phyloP scores from a whole-genome alignment of 2,329 filamentous ascomycete genomes.

The Exophiala bonariae region DNA sequence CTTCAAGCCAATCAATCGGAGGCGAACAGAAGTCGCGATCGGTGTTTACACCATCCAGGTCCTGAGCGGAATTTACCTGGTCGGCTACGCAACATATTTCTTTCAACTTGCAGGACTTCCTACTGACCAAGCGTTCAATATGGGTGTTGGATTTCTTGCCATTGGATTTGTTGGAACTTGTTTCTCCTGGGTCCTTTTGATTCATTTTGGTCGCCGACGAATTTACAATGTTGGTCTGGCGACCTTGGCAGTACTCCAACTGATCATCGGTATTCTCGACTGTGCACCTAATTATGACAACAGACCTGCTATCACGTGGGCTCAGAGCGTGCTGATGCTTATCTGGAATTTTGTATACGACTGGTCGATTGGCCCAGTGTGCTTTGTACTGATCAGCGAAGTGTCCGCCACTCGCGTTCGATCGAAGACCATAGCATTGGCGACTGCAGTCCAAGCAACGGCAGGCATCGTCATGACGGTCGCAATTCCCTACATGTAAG shows the following conservation, averaged over 20 bases:
- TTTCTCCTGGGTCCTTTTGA: slow-evolving; percentile 37
- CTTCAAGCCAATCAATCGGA: slow-evolving; percentile 43
- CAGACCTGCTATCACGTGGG: slow-evolving; percentile 33
- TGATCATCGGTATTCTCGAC: slow-evolving; percentile 44
- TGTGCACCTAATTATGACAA: slow-evolving; percentile 35
- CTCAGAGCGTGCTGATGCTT: slow-evolving; percentile 38
- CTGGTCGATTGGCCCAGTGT: slow-evolving; percentile 41
- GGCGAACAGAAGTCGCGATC: slow-evolving; percentile 46
- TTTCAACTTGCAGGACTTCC: slow-evolving; percentile 41
- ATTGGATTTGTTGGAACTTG: slow-evolving; percentile 42
- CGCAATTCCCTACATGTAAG: slow-evolving; percentile 37
- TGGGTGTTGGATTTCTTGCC: slow-evolving; percentile 41
- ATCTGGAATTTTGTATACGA: slow-evolving; percentile 44
- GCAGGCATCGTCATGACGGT: slow-evolving; percentile 43
- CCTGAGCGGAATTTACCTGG: slow-evolving; percentile 43
- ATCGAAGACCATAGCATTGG: slow-evolving; percentile 47
- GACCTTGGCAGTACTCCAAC: slow-evolving; percentile 33
- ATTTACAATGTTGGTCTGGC: slow-evolving; percentile 37
- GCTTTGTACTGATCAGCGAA: slow-evolving; percentile 50
- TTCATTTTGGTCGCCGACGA: slow-evolving; percentile 35
- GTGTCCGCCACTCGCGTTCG: slow-evolving; percentile 44
- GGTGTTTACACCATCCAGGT: slow-evolving; percentile 47
- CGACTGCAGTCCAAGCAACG: slow-evolving; percentile 40
- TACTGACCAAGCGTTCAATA: slow-evolving; percentile 38
- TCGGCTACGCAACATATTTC: slow-evolving; percentile 50